A percentile compares a stretch with the other conserved stretches of the same genome.
Conservation (phyloP, 2,329 filamentous ascomycete genomes). For the Pseudogymnoascus sp. region DNA sequence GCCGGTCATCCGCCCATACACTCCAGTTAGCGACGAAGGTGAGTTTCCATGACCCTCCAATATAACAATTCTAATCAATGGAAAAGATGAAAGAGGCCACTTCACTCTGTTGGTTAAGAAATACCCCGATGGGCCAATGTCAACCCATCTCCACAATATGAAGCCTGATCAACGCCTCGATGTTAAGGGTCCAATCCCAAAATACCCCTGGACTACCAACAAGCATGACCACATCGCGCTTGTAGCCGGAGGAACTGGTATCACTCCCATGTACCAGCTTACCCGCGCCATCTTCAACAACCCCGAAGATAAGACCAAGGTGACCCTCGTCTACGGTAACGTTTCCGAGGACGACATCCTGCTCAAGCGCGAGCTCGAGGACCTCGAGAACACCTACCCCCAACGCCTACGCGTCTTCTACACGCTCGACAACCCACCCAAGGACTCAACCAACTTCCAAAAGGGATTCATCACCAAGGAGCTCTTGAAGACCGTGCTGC, state of each 20-base stretch:
- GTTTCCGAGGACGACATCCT: conserved; percentile 83
- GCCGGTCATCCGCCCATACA: conserved; percentile 84
- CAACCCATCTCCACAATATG: conserved; percentile 76
- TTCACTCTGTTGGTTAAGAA: conserved; percentile 86
- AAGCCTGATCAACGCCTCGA: conserved; percentile 72
- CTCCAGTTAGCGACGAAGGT: conserved; percentile 81
- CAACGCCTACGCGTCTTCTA: conserved; percentile 95
- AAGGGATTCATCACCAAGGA: conserved; percentile 84
- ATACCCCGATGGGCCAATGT: conserved; percentile 89
- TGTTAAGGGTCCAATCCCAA: conserved; percentile 91
- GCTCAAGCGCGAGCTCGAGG: conserved; percentile 71
- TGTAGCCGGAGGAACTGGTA: conserved; percentile 90
- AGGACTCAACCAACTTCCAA: conserved; percentile 60
- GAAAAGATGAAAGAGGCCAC: conserved; percentile 63
- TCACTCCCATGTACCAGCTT: conserved; percentile 97
- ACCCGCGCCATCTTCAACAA: conserved; percentile 88
- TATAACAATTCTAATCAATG: not conserved
- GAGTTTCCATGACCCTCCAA: conserved; percentile 24
- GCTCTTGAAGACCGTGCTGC: conserved; percentile 86
- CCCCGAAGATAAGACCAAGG: conserved; percentile 93
- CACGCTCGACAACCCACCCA: conserved; percentile 74
- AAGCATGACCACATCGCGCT: conserved; percentile 85
- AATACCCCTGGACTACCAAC: conserved; percentile 83
- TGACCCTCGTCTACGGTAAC: conserved; percentile 92
- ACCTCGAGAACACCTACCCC: conserved; percentile 91